Base-by-base conservation (phyloP, 192 early-diverging fungal species). In the Radiomyces spectabilis region DNA sequence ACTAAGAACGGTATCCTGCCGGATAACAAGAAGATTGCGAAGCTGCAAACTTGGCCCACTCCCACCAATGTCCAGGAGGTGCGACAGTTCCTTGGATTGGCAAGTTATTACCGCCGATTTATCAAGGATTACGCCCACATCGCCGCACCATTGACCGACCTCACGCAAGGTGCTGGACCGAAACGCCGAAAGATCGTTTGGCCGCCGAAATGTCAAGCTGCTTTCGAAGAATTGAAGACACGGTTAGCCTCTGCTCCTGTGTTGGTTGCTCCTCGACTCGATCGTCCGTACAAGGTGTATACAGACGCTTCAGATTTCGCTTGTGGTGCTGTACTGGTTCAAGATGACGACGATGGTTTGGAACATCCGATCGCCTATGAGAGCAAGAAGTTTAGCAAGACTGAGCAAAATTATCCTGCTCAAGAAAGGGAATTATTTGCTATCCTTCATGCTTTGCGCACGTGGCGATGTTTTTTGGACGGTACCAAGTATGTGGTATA, bases 71-170 rank as follows among this genome's bases (percentile, higher is more conserved):
- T 61, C 0, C 43, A 10, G 0, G 57, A 71, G 0, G 16, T 77
- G 0, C 57, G 47, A 5, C 10, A 24, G 0, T 77, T 81, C 46
- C 26, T 68, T 0, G 71, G 73, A 0, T n/a, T 70, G 2, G 41
- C 61, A 6, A 66, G 58, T 21, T 77, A 56, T 35, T 70, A 77
- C 31, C 59, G 53, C 1, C 41, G 53, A 8, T 75, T 73, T 29
- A 56, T 73, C 0, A 35, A 59, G 5, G 52, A 63, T 19, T 78
- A 56, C 35, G 62, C 72, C 12, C 40, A 59, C 29, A 57, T 78
- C 8, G 59, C 55, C 3, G 12, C 35, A 1, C 63, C 67, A 8
- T 33, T 72, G 0, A 78, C 66, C 0, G 21, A 47, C 1, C 48
- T 73, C 0, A 24, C 60, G 4, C 55, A 62, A 42, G 50, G 56